Evolutionary conservation across 495 filamentous ascomycete species (phyloP).

Genomic region (Neurospora sp.): DNA sequence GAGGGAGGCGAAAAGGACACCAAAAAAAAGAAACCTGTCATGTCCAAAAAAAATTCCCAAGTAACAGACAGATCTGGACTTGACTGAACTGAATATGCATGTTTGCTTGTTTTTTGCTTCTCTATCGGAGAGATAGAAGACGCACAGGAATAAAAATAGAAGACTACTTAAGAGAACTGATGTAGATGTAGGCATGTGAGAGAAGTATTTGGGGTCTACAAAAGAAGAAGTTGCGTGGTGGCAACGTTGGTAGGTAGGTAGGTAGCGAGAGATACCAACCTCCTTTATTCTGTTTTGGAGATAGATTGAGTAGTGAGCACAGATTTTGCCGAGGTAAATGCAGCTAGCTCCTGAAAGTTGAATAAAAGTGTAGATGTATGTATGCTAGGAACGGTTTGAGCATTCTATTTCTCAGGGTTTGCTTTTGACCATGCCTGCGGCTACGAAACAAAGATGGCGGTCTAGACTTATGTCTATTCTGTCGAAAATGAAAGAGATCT

Average conservation of each 20-base stretch:
- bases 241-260: too few species aligned
- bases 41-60: too few species aligned
- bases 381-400: not conserved
- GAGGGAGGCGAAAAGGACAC: not conserved
- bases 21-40: too few species aligned
- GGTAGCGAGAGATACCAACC: too few species aligned
- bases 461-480: too few species aligned
- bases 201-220: not conserved
- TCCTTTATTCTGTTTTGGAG: not conserved
- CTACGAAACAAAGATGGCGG: too few species aligned
- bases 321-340: not conserved
- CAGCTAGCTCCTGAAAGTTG: too few species aligned
- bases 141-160: not conserved
- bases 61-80: too few species aligned
- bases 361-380: not conserved
- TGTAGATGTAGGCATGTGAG: too few species aligned
- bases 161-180: too few species aligned
- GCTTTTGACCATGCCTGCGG: too few species aligned
- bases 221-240: not conserved
- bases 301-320: not conserved
- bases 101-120: not conserved
- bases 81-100: too few species aligned
- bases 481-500: not conserved
- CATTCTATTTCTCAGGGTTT: not conserved
- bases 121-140: not conserved